phyloP scores from a whole-genome alignment of 108 stramenopile genomes.

The Asterionellopsis glacialis region DNA sequence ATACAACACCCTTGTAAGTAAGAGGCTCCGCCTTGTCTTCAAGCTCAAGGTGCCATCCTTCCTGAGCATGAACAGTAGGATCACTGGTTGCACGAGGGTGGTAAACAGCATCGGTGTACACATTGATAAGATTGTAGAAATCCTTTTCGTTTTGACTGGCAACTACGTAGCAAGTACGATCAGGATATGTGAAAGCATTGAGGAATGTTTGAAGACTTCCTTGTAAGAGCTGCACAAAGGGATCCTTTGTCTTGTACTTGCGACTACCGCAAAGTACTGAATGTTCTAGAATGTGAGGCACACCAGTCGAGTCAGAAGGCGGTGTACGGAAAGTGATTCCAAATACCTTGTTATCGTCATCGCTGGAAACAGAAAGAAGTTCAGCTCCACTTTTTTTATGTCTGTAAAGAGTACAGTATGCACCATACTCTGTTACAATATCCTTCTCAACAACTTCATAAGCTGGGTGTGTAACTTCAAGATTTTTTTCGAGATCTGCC shows the following conservation, averaged over 20 bases:
- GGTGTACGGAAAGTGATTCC: conserved; percentile 99
- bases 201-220: conserved; percentile 95
- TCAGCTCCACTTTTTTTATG: conserved; percentile 92
- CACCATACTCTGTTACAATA: conserved; percentile 77
- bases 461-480: conserved; percentile 62
- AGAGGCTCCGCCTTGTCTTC: conserved; percentile 82
- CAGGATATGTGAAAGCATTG: conserved; percentile 99
- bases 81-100: conserved; percentile 88
- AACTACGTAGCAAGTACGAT: conserved; percentile 98
- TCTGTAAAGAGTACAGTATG: conserved; percentile 82
- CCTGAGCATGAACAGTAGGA: conserved; percentile 92
- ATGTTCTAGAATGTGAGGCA: conserved; percentile 99
- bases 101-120: conserved; percentile 97
- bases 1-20: conserved; percentile 98
- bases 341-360: conserved; percentile 99
- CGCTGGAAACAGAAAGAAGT: conserved; percentile 83
- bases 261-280: conserved; percentile 94
- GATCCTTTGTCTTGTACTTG: conserved; percentile 97
- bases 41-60: conserved; percentile 98
- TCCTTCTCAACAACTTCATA: conserved; percentile 71
- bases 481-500: conserved; percentile 29
- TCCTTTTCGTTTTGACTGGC: conserved; percentile 96
- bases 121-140: conserved; percentile 98
- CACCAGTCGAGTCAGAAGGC: conserved; percentile 92
- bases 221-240: conserved; percentile 96